These are phyloP conservation scores for Diplotaxis tenuifolia DNA, from an alignment of 345 rosid genomes.

Conservation along the genomic window DNA sequence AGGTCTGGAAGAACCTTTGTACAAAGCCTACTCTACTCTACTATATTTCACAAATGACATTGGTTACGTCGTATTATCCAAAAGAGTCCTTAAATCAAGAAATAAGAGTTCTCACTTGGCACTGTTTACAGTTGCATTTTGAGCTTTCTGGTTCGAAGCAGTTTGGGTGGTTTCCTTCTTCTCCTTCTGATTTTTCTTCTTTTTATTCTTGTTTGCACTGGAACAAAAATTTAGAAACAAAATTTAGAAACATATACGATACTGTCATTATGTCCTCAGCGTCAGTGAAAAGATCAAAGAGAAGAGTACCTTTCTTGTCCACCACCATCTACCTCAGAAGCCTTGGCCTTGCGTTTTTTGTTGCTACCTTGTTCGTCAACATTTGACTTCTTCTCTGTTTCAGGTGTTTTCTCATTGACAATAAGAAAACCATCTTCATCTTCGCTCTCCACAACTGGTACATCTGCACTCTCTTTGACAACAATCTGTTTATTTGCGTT, in stretches of 20 bases:
- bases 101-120: conserved; percentile 42
- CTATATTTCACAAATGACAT: neutral
- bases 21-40: neutral
- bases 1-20: neutral
- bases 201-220: conserved; percentile 56
- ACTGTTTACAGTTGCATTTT: conserved; percentile 23
- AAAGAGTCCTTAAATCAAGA: neutral
- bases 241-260: neutral
- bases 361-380: conserved; percentile 35
- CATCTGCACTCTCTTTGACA: conserved; percentile 34
- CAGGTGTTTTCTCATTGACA: conserved; percentile 30
- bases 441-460: conserved; percentile 64
- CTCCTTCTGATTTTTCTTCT: conserved; percentile 60
- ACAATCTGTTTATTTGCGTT: conserved; percentile 42
- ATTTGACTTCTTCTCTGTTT: conserved; percentile 28
- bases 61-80: neutral
- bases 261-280: neutral
- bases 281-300: neutral
- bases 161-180: conserved; percentile 31
- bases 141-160: conserved; percentile 23
- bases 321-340: conserved; percentile 37
- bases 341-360: conserved; percentile 66
- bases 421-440: conserved; percentile 93
- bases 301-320: conserved; percentile 49
- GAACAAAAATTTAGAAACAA: conserved; percentile 25